These are phyloP conservation scores for Cynanchum wilfordii DNA, from an alignment of 257 asterid species.

Conservation along the genomic window DNA sequence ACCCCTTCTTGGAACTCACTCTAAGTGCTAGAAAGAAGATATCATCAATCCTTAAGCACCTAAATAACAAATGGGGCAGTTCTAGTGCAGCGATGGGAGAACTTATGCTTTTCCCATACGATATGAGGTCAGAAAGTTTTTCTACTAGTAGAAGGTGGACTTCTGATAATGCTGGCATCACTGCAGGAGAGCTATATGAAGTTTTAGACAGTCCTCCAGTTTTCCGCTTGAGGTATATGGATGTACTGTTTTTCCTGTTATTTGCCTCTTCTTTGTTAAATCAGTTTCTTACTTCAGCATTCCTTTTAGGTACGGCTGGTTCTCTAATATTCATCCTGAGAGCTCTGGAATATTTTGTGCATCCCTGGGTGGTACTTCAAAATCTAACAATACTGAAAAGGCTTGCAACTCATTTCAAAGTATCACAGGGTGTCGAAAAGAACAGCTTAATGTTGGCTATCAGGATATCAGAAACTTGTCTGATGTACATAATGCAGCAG, in stretches of 20 bases:
- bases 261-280: not conserved
- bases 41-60: constrained; percentile 78
- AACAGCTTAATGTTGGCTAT: constrained; percentile 23
- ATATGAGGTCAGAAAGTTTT: constrained; percentile 41
- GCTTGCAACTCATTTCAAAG: constrained; percentile 25
- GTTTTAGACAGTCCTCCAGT: constrained; percentile 52
- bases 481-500: constrained; percentile 29
- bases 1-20: constrained; percentile 85
- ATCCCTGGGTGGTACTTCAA: constrained; percentile 32
- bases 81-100: constrained; percentile 44
- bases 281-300: constrained; percentile 18
- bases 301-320: constrained; percentile 76
- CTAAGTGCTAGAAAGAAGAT: constrained; percentile 66
- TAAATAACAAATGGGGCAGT: constrained; percentile 67
- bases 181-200: constrained; percentile 64
- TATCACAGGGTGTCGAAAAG: constrained; percentile 22
- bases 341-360: constrained; percentile 26
- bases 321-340: constrained; percentile 32
- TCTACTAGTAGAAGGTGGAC: constrained; percentile 65
- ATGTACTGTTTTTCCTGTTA: constrained; percentile 12
- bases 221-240: constrained; percentile 76
- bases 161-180: constrained; percentile 40
- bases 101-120: constrained; percentile 67
- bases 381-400: constrained; percentile 28
- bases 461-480: constrained; percentile 25